Evolutionary conservation across 2,329 filamentous ascomycete genomes (phyloP).

Genomic region (Aspergillus fructus): DNA sequence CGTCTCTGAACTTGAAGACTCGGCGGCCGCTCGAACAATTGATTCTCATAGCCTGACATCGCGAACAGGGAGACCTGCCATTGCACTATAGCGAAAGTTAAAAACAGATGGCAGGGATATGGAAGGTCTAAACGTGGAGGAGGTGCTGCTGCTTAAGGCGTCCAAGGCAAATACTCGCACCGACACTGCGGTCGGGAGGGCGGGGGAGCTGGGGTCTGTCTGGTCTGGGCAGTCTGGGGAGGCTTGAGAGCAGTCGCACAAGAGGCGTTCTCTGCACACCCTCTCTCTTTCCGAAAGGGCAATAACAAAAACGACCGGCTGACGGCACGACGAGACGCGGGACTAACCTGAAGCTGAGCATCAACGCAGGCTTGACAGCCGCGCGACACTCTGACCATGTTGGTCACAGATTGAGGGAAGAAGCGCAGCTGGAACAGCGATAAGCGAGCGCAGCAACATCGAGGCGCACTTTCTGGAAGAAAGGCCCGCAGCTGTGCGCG

Average conservation of each 20-base stretch:
- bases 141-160: background rate
- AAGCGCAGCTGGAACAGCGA: constrained; percentile 4
- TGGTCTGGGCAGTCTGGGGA: background rate
- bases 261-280: background rate
- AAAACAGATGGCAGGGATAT: background rate
- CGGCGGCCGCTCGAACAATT: constrained; percentile 26
- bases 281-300: background rate
- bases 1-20: constrained; percentile 32
- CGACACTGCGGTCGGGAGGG: background rate
- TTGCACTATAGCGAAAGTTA: constrained; percentile 26
- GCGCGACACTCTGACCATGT: constrained; percentile 34
- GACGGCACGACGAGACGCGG: background rate
- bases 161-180: background rate
- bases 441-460: constrained; percentile 4
- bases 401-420: constrained; percentile 16
- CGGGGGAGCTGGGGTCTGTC: background rate
- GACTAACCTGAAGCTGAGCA: constrained; percentile 18
- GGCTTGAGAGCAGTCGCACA: background rate
- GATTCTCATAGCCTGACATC: constrained; percentile 29
- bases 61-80: constrained; percentile 29
- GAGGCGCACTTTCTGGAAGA: constrained; percentile 1
- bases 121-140: background rate
- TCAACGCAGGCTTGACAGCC: constrained; percentile 26
- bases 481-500: background rate
- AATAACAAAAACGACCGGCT: background rate